Percentiles rank a stretch among this genome's conserved stretches.
phyloP scores from a whole-genome alignment of 192 early-diverging fungal species.

The Rhizophagus prolifer region DNA sequence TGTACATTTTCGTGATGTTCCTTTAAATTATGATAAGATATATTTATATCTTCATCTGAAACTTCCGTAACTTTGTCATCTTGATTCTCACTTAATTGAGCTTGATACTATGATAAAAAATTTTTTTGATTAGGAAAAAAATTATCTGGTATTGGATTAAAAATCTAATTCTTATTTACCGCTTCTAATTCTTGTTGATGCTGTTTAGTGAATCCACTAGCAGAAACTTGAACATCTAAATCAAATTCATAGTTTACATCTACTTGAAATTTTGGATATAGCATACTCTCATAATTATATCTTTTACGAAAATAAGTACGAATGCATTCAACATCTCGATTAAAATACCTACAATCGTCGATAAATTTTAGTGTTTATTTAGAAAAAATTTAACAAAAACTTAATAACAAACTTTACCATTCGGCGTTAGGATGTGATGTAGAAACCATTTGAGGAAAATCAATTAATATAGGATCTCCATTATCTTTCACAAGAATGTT shows the following conservation, averaged over 20 bases:
- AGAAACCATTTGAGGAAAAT: slow-evolving; percentile 99
- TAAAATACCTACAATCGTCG: slow-evolving; percentile 72
- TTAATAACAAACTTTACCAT: slow-evolving; percentile 43
- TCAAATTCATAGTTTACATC: slow-evolving; percentile 84
- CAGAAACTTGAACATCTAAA: slow-evolving; percentile 94
- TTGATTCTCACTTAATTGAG: slow-evolving; percentile 32
- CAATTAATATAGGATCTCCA: slow-evolving; percentile 89
- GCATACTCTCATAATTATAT: slow-evolving; percentile 86
- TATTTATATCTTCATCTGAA: slow-evolving; percentile 29
- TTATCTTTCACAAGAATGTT: slow-evolving; percentile 87
- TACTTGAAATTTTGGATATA: slow-evolving; percentile 88
- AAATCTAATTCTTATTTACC: slow-evolving; percentile 45
- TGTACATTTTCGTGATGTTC: background rate
- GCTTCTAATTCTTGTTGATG: slow-evolving; percentile 85
- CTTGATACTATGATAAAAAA: slow-evolving; percentile 17
- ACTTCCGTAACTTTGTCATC: slow-evolving; percentile 35
- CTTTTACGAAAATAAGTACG: slow-evolving; percentile 87
- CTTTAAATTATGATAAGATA: slow-evolving; percentile 33
- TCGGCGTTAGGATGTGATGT: slow-evolving; percentile 95
- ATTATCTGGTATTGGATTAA: slow-evolving; percentile 29
- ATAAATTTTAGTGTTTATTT: background rate
- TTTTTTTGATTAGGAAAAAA: background rate
- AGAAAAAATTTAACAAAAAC: background rate
- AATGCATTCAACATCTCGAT: slow-evolving; percentile 99
- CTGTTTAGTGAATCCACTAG: slow-evolving; percentile 93